phyloP scores from a whole-genome alignment of 2,329 filamentous ascomycete genomes.

The Fusarium tanahbumbuense region DNA sequence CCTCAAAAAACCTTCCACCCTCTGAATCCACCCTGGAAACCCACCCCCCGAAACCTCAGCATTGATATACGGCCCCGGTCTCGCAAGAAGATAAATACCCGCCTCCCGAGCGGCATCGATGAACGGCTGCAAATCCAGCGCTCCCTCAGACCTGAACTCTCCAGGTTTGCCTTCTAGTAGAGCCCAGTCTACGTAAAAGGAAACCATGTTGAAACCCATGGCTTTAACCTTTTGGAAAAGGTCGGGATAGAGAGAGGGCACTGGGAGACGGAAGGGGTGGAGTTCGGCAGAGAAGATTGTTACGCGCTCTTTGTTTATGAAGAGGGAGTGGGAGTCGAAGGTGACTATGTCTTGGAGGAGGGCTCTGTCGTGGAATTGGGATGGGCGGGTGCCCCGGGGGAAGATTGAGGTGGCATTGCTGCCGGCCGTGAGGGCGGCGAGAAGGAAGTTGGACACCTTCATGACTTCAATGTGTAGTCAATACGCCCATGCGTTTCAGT shows the following conservation, averaged over 20 bases:
- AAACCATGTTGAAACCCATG: conserved; percentile 81
- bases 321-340: conserved; percentile 79
- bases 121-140: conserved; percentile 79
- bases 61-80: conserved; percentile 81
- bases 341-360: conserved; percentile 62
- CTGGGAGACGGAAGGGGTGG: conserved; percentile 70
- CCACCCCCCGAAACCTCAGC: conserved; percentile 81
- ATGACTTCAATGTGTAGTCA: neutral
- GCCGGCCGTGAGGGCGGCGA: conserved; percentile 4
- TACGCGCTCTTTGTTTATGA: conserved; percentile 75
- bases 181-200: conserved; percentile 84
- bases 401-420: conserved; percentile 28
- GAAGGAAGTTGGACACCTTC: conserved; percentile 26
- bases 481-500: neutral
- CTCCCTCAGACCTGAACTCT: conserved; percentile 74
- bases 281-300: conserved; percentile 80
- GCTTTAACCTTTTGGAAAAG: conserved; percentile 86
- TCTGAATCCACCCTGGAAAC: conserved; percentile 82
- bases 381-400: conserved; percentile 33
- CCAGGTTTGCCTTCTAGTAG: conserved; percentile 79
- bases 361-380: conserved; percentile 40
- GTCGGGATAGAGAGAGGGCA: conserved; percentile 69
- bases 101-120: conserved; percentile 79
- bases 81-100: conserved; percentile 80
- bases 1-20: conserved; percentile 72